Evolutionary conservation across 176 grass and related monocot genomes (phyloP).

Genomic region (Rhipidocladum racemiflorum): DNA sequence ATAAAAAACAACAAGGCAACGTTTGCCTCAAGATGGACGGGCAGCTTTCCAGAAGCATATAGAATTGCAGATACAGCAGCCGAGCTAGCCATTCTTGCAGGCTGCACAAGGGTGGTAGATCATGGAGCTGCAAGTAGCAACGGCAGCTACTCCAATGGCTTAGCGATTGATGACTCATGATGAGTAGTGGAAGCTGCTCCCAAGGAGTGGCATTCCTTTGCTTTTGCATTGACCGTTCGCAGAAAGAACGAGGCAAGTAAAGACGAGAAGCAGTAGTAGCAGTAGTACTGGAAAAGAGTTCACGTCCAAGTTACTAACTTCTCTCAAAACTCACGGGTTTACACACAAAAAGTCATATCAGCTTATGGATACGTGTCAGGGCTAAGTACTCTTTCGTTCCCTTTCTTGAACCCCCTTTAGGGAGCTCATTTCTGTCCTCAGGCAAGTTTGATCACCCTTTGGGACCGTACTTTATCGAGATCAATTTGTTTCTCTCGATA

Average conservation of each 20-base stretch:
- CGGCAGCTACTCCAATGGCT: background rate
- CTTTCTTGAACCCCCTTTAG: slow-evolving; percentile 38
- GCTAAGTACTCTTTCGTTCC: slow-evolving; percentile 21
- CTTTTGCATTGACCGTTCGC: slow-evolving; percentile 31
- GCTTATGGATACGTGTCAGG: slow-evolving; percentile 18
- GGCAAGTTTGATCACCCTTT: slow-evolving; percentile 43
- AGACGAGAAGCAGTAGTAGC: slow-evolving; percentile 6
- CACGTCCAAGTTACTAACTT: background rate
- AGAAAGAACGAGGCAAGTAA: slow-evolving; percentile 18
- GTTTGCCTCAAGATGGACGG: slow-evolving; percentile 28
- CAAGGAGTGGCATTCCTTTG: background rate
- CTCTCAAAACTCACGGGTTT: slow-evolving; percentile 8
- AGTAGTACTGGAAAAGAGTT: background rate
- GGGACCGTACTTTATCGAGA: slow-evolving; percentile 38
- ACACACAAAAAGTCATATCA: slow-evolving; percentile 17
- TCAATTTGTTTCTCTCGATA: slow-evolving; percentile 26
- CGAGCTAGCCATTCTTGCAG: slow-evolving; percentile 12
- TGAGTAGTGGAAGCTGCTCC: slow-evolving; percentile 20
- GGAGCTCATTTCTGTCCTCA: slow-evolving; percentile 35
- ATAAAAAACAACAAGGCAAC: background rate
- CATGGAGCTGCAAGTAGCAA: background rate
- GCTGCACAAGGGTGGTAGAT: background rate
- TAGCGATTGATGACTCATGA: background rate
- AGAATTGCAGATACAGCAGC: background rate
- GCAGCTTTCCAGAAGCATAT: background rate